phyloP scores from a whole-genome alignment of 2,329 filamentous ascomycete genomes.

The Rutstroemia sp. region DNA sequence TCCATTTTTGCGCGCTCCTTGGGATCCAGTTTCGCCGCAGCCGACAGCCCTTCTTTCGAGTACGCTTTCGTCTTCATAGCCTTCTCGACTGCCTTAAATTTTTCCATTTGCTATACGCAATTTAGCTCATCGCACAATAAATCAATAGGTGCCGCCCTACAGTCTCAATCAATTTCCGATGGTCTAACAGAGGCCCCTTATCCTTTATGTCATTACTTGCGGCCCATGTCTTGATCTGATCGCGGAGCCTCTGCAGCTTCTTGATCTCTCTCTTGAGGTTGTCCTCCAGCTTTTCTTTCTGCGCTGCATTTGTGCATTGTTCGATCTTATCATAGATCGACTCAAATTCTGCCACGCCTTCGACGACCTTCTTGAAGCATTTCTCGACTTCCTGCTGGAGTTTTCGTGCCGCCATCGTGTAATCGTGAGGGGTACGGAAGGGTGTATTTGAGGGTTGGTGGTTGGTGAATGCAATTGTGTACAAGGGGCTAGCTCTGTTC shows the following conservation, averaged over 20 bases:
- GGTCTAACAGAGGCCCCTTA: slow-evolving; percentile 88
- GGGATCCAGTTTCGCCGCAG: slow-evolving; percentile 89
- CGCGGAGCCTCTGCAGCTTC: slow-evolving; percentile 93
- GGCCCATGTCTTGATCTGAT: slow-evolving; percentile 99
- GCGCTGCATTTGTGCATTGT: slow-evolving; percentile 81
- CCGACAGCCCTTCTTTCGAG: slow-evolving; percentile 92
- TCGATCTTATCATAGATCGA: slow-evolving; percentile 97
- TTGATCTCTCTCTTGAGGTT: slow-evolving; percentile 99
- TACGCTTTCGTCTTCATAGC: slow-evolving; percentile 99
- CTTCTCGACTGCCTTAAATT: slow-evolving; percentile 99
- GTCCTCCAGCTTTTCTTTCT: slow-evolving; percentile 98
- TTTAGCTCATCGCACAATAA: slow-evolving; percentile 20
- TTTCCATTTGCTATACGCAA: slow-evolving; percentile 83
- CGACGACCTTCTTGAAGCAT: slow-evolving; percentile 96
- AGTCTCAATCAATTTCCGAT: slow-evolving; percentile 95
- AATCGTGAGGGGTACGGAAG: slow-evolving; percentile 16
- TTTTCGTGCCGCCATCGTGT: slow-evolving; percentile 87
- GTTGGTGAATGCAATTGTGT: slow-evolving; percentile 22
- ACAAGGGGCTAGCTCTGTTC: slow-evolving; percentile 21
- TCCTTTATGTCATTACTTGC: slow-evolving; percentile 99
- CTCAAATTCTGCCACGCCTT: slow-evolving; percentile 89
- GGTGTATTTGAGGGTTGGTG: slow-evolving; percentile 12
- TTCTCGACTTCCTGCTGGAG: slow-evolving; percentile 97
- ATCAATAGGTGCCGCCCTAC: slow-evolving; percentile 39
- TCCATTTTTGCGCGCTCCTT: slow-evolving; percentile 94